These are phyloP conservation scores for Leucogyrophana mollusca DNA, from an alignment of 768 basidiomycete genomes.

Conservation along the genomic window DNA sequence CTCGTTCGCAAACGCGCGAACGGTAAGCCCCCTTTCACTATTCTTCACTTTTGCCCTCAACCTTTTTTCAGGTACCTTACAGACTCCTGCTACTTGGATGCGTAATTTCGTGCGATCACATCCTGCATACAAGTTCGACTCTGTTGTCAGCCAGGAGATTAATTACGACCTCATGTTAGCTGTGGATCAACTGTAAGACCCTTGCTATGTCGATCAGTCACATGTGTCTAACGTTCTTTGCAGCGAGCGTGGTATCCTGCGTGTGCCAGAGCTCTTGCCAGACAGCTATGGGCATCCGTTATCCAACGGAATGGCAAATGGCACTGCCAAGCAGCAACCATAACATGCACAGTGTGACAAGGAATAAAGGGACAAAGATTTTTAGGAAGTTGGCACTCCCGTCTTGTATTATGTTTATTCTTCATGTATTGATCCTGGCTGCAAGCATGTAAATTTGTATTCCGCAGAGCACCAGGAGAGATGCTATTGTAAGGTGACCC, in stretches of 20 bases:
- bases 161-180: conserved; percentile 92
- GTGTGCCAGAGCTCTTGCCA: conserved; percentile 64
- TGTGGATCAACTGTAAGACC: conserved; percentile 85
- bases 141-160: conserved; percentile 87
- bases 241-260: conserved; percentile 69
- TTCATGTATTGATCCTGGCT: too few species aligned
- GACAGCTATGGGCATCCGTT: conserved; percentile 44
- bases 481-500: too few species aligned
- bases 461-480: too few species aligned
- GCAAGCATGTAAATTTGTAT: too few species aligned
- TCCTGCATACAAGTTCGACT: conserved; percentile 89
- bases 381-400: too few species aligned
- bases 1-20: conserved; percentile 76
- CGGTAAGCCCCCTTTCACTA: conserved; percentile 47
- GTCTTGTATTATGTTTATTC: too few species aligned
- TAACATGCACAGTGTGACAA: too few species aligned
- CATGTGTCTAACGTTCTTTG: neutral
- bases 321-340: too few species aligned
- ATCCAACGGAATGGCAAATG: conserved; percentile 13
- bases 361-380: too few species aligned
- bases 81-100: conserved; percentile 92
- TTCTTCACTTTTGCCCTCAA: conserved; percentile 6
- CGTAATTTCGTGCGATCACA: conserved; percentile 88
- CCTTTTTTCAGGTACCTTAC: conserved; percentile 56
- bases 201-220: neutral